A percentile compares a stretch with the other conserved stretches of the same genome.
phyloP scores from a whole-genome alignment of 208 protist species.

The Leishmania aethiopica region DNA sequence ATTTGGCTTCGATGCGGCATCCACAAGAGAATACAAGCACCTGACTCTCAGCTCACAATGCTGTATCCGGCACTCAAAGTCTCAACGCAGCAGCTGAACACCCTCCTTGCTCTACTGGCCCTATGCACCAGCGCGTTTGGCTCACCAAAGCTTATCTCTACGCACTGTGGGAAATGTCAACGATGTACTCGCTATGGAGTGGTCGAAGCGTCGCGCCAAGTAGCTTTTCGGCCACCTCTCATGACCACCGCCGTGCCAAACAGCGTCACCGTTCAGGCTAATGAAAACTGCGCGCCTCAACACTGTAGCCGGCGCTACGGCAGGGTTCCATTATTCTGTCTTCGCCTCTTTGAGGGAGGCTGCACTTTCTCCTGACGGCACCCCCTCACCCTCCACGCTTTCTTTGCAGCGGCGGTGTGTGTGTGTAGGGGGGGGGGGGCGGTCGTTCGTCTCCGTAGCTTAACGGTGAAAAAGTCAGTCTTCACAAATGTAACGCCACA shows the following conservation, averaged over 20 bases:
- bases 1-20: background rate
- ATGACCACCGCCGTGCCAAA: background rate
- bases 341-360: background rate
- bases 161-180: background rate
- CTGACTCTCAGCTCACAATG: background rate
- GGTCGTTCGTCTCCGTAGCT: no score
- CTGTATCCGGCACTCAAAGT: no score
- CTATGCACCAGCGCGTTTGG: background rate
- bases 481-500: no score
- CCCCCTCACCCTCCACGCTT: no score
- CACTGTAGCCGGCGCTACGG: background rate
- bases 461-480: no score
- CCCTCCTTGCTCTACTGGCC: background rate
- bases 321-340: background rate
- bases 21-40: background rate
- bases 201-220: background rate
- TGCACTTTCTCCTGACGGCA: no score
- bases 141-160: background rate
- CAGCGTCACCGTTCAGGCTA: background rate
- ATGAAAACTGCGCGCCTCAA: background rate
- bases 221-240: background rate
- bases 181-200: background rate
- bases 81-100: background rate
- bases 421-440: no score
- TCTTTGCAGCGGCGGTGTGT: no score